Base-by-base conservation (phyloP, 208 protist genomes). In the Trichomonas vaginalis region DNA sequence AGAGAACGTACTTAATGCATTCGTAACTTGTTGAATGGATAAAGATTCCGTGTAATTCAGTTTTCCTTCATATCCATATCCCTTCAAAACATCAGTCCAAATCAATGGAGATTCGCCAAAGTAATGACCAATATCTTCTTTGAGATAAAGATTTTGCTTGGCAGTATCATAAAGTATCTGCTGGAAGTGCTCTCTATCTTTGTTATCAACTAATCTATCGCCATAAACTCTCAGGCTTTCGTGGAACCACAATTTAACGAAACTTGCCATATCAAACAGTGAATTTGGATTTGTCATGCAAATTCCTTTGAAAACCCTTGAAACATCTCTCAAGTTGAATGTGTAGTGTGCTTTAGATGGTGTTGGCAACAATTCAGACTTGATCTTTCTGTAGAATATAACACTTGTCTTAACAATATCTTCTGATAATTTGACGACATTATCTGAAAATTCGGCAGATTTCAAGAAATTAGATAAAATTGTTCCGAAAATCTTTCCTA, bases 321-420 rank as follows among this genome's bases (percentile, higher is more conserved):
- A 95, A 23, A 98, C 95, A 95, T 98, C 97, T 86, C 97, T 95
- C 37, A 98, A 92, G 95, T 98, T 98, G 96, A 98, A 98, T 10
- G 97, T 95, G 95, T 98, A 98, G 92, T 97, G 97, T 14, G 97
- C 97, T 48, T 97, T 96, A 0, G 95, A 82, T 15, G 97, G 97
- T 15, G 97, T 97, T 35, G 97, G 97, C 23, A 97, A 96, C 15
- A 98, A 45, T 35, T 96, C 96, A 17, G 14, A 40, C 9, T 96
- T 96, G 17, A 97, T 88, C 0, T 80, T 96, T 47, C 97, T 95
- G 95, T 97, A 98, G 9, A 97, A 87, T 0, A 96, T 96, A 21
- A 97, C 56, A n/a, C 97, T 97, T 8, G 96, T 45, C 40, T 45
- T 92, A 51, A 97, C 90, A 46, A 97, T 45, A 14, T 48, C 9